Percentiles rank a stretch among this genome's conserved stretches.
These are phyloP conservation scores for Claviceps arundinis DNA, from an alignment of 2,329 filamentous ascomycete species.

Conservation along the genomic window DNA sequence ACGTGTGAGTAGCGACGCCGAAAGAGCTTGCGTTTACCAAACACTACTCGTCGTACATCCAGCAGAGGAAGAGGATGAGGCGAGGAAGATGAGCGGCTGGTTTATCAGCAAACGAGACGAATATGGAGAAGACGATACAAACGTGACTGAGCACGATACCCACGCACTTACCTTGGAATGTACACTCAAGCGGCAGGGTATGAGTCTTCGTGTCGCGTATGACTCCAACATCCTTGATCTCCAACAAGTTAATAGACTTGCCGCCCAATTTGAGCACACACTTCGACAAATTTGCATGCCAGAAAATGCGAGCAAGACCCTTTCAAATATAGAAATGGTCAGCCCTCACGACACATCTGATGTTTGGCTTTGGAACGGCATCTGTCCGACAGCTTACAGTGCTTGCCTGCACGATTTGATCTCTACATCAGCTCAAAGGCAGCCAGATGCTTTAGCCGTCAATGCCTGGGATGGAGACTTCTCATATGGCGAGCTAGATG, in stretches of 20 bases:
- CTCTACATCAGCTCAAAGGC: background rate
- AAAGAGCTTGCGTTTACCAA: conserved; percentile 7
- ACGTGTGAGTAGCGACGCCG: conserved; percentile 2
- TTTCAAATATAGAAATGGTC: background rate
- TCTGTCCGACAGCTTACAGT: background rate
- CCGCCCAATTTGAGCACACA: conserved; percentile 1
- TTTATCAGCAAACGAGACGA: background rate
- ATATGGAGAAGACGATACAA: conserved; percentile 2
- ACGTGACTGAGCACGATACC: conserved; percentile 3
- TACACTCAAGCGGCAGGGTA: background rate
- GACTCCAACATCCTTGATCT: background rate
- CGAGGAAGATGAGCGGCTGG: background rate
- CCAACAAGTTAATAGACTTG: background rate
- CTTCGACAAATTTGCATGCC: conserved; percentile 1
- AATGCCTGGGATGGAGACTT: conserved; percentile 25
- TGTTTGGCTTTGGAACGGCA: conserved; percentile 7
- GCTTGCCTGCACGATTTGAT: conserved; percentile 5
- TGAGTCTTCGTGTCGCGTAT: conserved; percentile 1
- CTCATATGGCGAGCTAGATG: conserved; percentile 20
- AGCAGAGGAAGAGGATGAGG: background rate
- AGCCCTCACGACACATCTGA: conserved; percentile 1
- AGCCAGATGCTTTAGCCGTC: conserved; percentile 5
- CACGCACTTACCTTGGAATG: conserved; percentile 1
- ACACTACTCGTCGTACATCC: conserved; percentile 10
- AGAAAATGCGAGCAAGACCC: background rate